Percentiles rank a stretch among this genome's conserved stretches.
Evolutionary conservation across 78 protist species (phyloP).

Genomic region (Pirum gemmata): DNA sequence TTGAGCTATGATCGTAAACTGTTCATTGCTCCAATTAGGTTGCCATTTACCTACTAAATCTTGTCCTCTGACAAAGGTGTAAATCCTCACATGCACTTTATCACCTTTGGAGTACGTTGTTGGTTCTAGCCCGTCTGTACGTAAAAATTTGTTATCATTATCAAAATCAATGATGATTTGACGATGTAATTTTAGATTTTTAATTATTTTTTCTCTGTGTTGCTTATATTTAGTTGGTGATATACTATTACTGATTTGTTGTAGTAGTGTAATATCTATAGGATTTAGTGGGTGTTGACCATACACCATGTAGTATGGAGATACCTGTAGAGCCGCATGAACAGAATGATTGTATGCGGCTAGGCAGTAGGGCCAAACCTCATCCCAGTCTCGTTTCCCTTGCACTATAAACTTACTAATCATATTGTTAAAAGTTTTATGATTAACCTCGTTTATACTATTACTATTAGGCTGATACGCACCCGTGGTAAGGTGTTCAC

Average conservation of each 20-base stretch:
- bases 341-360: not conserved
- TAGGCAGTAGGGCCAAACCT: not conserved
- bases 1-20: not conserved
- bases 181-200: not conserved
- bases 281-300: not conserved
- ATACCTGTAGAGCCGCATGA: not conserved
- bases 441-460: not conserved
- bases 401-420: not conserved
- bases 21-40: not conserved
- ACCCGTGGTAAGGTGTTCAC: not conserved
- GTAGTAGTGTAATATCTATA: not conserved
- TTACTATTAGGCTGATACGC: constrained; percentile 11
- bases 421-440: not conserved
- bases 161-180: not conserved
- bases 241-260: no score
- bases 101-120: not conserved
- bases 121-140: not conserved
- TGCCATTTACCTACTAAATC: not conserved
- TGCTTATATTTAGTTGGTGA: not conserved
- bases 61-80: not conserved
- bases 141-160: not conserved
- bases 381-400: not conserved
- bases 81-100: not conserved
- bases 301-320: not conserved
- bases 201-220: not conserved